Evolutionary conservation across 2,329 filamentous ascomycete species (phyloP).

Genomic region (Dactylellina haptotyla): DNA sequence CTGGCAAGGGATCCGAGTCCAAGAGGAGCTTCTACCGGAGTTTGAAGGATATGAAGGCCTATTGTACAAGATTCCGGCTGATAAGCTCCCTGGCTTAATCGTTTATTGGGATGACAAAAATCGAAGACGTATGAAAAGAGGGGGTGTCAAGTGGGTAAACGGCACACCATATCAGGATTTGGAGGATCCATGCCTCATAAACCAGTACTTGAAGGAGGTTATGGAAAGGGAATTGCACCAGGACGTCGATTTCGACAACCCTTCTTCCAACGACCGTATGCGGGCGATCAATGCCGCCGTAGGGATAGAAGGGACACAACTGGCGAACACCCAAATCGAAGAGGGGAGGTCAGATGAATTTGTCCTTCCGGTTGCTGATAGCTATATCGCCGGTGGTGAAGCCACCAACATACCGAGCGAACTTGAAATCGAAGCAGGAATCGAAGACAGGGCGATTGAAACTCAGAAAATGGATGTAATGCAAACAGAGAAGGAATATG

Average conservation of each 20-base stretch:
- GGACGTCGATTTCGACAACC: neutral
- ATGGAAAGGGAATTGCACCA: neutral
- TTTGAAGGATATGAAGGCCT: neutral
- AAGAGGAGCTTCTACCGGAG: neutral
- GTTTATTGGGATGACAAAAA: neutral
- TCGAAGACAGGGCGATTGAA: neutral
- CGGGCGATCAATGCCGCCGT: neutral
- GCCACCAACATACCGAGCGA: neutral
- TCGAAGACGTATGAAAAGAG: neutral
- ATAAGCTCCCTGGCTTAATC: neutral
- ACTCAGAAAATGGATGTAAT: neutral
- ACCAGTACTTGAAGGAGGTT: neutral
- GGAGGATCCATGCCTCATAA: neutral
- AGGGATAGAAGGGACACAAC: neutral
- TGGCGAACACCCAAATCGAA: too few relatives aligned
- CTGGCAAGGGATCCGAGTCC: neutral
- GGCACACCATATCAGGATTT: neutral
- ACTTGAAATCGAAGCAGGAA: neutral
- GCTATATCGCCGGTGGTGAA: neutral
- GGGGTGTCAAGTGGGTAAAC: neutral
- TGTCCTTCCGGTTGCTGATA: neutral
- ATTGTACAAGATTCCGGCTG: neutral
- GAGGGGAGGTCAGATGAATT: too few relatives aligned
- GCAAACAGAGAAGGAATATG: neutral
- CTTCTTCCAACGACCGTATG: neutral